Base-by-base conservation (phyloP, 768 basidiomycete species). In the Epithele typhae region DNA sequence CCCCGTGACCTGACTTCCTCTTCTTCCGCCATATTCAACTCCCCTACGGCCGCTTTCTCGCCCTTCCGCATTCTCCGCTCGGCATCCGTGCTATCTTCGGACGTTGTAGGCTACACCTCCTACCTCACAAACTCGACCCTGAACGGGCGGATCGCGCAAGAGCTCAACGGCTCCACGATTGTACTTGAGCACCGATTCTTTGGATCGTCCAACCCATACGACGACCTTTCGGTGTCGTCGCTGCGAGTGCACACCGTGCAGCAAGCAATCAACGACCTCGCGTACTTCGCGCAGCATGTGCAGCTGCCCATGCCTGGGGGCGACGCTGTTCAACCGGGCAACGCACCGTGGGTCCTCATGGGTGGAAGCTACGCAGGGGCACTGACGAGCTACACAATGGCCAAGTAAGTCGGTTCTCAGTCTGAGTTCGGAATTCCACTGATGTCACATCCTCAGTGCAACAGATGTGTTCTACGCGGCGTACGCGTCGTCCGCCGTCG, bases 181-280 rank as follows among this genome's bases (percentile, higher is more conserved):
- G 65, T 86, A 21, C 51, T 85, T n/a, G 84, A 87, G 53, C 85
- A 87, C 54, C 73, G 85, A 21, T 88, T 82, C 69, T 87, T 79
- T 48, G 85, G 85, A 10, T 61, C 74, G 10, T 86, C 83, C 37
- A 86, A 84, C 57, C 85, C 85, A 1, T 72, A 72, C 34, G 67
- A 75, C 14, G 71, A 85, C 60, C 71, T 87, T 18, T 75, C 68
- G 25, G 75, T 74, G 23, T 62, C 74, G 53, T 82, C 78, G 56
- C 63, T 87, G 34, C 63, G 65, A 34, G 53, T 78, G 11, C 79
- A 79, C 56, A 85, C 81, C 1, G 72, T 87, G 27, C 78, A 84
- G 57, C 85, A 87, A 64, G 80, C 82, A 3, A 76, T 84, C 46
- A 77, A 85, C 25, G 84, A 87, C 51, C 62, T 86, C 22, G 81